Conservation (phyloP, 192 early-diverging fungal species). For the Spizellomyces punctatus region DNA sequence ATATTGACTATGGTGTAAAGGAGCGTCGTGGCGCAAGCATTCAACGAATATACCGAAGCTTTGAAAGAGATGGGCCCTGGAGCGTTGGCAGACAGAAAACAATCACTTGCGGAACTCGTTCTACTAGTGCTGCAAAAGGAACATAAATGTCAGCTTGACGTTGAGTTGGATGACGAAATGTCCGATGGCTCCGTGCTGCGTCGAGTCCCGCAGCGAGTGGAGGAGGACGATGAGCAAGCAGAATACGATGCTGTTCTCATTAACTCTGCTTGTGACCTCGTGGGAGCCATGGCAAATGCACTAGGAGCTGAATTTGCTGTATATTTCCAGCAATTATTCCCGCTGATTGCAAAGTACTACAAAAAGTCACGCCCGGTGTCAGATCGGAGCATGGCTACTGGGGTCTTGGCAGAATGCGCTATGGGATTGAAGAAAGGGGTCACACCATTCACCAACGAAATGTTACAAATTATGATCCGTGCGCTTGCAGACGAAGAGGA, state of each 20-base stretch:
- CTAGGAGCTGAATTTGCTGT: constrained; percentile 75
- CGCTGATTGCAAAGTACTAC: constrained; percentile 79
- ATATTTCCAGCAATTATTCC: constrained; percentile 78
- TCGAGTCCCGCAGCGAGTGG: constrained; percentile 7
- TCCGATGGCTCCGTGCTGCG: background rate
- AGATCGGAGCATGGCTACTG: constrained; percentile 90
- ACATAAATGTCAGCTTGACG: constrained; percentile 38
- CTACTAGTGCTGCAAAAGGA: constrained; percentile 39
- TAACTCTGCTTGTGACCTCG: constrained; percentile 77
- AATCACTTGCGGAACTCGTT: constrained; percentile 29
- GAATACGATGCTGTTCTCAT: constrained; percentile 85
- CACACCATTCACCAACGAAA: constrained; percentile 36
- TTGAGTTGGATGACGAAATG: constrained; percentile 21
- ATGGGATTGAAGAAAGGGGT: constrained; percentile 62
- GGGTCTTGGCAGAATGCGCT: constrained; percentile 82
- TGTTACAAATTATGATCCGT: constrained; percentile 72
- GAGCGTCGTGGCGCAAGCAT: constrained; percentile 78
- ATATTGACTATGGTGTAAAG: constrained; percentile 20
- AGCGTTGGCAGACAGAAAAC: constrained; percentile 49
- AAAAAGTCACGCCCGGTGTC: constrained; percentile 67
- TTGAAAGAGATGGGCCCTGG: constrained; percentile 78
- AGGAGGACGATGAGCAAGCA: constrained; percentile 82
- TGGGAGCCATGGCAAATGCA: constrained; percentile 73
- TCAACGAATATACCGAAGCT: constrained; percentile 70
- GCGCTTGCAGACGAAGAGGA: constrained; percentile 76